Evolutionary conservation across 31 red algal genomes (phyloP), one percentile per base, ranked within the genome.

Genomic region (Asparagopsis taxiformis): DNA sequence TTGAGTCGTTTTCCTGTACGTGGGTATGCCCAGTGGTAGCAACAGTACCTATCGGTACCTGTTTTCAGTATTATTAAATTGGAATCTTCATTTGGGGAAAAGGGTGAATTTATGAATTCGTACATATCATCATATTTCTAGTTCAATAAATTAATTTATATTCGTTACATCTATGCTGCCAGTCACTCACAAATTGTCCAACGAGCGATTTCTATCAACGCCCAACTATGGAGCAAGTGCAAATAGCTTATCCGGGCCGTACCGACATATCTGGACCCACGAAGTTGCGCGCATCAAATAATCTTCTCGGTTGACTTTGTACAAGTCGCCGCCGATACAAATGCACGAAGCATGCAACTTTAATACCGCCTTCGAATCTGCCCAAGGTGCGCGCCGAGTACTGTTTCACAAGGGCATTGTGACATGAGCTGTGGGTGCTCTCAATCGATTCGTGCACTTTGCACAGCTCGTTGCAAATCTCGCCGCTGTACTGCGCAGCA

Each of bases 331-430:
- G 68, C 79, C 11, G 66, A 72, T 49, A 23, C 57, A 28, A 11
- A n/a, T 84, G 30, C 35, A 36, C 68, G 79, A 84, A 30, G 65
- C 68, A 15, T 72, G 66, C 28, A 24, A 65, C 54, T 72, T 22
- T 3, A 23, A 48, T 21, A 62, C 68, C 11, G 57, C 79, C 1
- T 72, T 72, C 61, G 63, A 74, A 25, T 19, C 60, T 13, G 49
- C 69, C 21, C 32, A 44, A 3, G 33, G 3, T n/a, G 37, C 59
- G 3, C 59, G 80, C 2, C 10, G 34, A 1, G 68, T 31, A 3
- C 80, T 85, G 28, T 13, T 85, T 38, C n/a, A 51, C 26, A 50
- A 60, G 0, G 43, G 61, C 38, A 17, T 61, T 32, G 13, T 60
- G 5, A 50, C 70, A 37, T 86, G 71, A 62, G 58, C 62, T 23